A percentile compares a stretch with the other conserved stretches of the same genome.
phyloP scores from a whole-genome alignment of 768 basidiomycete species.

The Hericium alpestre region DNA sequence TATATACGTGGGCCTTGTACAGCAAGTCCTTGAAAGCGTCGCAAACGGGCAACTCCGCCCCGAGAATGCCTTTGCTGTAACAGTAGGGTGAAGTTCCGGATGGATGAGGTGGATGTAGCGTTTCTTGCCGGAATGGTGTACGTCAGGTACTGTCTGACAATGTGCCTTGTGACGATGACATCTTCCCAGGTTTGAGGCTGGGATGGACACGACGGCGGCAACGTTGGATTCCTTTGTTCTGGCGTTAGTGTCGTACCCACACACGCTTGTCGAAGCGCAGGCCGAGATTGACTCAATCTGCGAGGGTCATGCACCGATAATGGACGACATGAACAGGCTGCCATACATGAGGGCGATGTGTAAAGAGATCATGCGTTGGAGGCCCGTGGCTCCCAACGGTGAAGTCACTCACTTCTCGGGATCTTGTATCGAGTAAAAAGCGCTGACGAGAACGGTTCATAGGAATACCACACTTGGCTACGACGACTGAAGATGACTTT shows the following conservation, averaged over 20 bases:
- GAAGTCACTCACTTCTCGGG: too few relatives aligned
- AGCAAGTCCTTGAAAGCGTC: background rate
- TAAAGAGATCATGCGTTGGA: background rate
- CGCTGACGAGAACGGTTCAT: background rate
- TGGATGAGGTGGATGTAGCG: background rate
- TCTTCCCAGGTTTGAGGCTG: background rate
- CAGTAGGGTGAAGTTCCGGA: background rate
- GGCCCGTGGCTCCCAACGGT: background rate
- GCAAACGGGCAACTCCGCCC: background rate
- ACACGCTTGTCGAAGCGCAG: background rate
- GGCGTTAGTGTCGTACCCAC: background rate
- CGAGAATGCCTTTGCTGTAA: background rate
- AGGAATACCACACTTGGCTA: background rate
- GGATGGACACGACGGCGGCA: too few relatives aligned
- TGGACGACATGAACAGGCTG: background rate
- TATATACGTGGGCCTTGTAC: background rate
- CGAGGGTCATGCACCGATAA: background rate
- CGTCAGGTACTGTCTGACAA: too few relatives aligned
- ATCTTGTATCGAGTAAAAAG: background rate
- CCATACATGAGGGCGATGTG: background rate
- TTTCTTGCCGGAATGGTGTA: background rate
- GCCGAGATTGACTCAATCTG: background rate
- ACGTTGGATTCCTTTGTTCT: too few relatives aligned
- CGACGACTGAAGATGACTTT: background rate
- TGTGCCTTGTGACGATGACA: too few relatives aligned